Base-by-base conservation (phyloP, 2,329 filamentous ascomycete genomes). In the Stemphylium vesicarium region DNA sequence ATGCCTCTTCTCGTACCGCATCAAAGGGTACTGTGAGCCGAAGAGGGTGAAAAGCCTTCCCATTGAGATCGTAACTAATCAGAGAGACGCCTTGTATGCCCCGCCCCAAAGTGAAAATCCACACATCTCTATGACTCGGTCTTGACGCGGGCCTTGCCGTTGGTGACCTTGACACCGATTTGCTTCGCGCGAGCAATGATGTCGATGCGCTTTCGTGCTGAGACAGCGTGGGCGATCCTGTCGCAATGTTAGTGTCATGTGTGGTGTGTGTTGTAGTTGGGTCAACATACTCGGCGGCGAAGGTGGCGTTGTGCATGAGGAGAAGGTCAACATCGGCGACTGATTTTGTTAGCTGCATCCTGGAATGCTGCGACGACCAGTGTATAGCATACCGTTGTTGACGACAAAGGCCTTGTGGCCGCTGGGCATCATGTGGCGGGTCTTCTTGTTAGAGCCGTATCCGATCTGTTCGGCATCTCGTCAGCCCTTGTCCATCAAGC, bases 321-420 rank as follows among this genome's bases (percentile, higher is more conserved):
- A 99, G 89, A 64, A 99, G 90, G 82, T 99, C 94, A 77, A 99
- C 89, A 74, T 99, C 95, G 80, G 89, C 87, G 81, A 67, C 69
- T 71, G 87, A 44, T 29, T 45, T 18, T 16, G 26, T 72, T 73
- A 74, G 69, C 55, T 44, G 16, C 3, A 15, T 47, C 35, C 52
- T 11, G 8, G n/a, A 7, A 6, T 13, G 24, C 46, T 22, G 29
- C 29, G 15, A 20, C 9, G 33, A 22, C 24, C 15, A 13, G 29
- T 20, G 35, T 24, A 7, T 20, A 22, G 48, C 70, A 56, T 72
- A 73, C 70, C 81, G 87, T 99, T 99, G 89, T 89, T 92, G 84
- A 99, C 95, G 78, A 98, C 88, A 90, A 99, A 99, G 69, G 94
- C 91, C 89, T 97, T 98, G 90, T 98, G 94, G 84, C 95, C 95